These are phyloP conservation scores for Aspergillus coremiiformis DNA, from an alignment of 495 filamentous ascomycete genomes.

Conservation along the genomic window DNA sequence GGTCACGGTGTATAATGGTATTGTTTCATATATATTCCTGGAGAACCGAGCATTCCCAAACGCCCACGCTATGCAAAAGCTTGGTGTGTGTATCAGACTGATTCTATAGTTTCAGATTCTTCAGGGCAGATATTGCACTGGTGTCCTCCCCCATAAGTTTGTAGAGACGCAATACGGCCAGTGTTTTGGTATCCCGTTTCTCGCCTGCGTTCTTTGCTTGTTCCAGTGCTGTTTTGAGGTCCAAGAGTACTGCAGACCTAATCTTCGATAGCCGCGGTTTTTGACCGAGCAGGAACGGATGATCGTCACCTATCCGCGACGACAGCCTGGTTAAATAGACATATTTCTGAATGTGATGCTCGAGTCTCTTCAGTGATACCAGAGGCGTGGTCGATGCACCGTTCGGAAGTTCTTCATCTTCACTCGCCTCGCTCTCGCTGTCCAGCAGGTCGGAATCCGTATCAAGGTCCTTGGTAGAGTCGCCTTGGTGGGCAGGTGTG, in stretches of 20 bases:
- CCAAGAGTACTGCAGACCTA: slow-evolving; percentile 72
- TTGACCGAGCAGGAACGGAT: slow-evolving; percentile 60
- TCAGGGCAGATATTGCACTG: slow-evolving; percentile 58
- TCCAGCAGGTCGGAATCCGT: slow-evolving; percentile 33
- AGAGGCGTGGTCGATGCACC: slow-evolving; percentile 28
- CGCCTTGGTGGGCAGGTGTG: slow-evolving; percentile 5
- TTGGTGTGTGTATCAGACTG: background rate
- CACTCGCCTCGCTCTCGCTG: slow-evolving; percentile 50
- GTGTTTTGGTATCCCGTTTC: slow-evolving; percentile 47
- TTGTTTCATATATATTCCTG: slow-evolving; percentile 34
- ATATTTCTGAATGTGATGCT: slow-evolving; percentile 51
- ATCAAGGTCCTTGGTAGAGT: slow-evolving; percentile 21
- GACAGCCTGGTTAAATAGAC: slow-evolving; percentile 46
- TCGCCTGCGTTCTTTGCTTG: slow-evolving; percentile 53
- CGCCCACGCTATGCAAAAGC: slow-evolving; percentile 41
- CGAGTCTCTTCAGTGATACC: slow-evolving; percentile 45
- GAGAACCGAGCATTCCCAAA: slow-evolving; percentile 20
- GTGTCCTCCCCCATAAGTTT: slow-evolving; percentile 63
- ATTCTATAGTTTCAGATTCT: slow-evolving; percentile 47
- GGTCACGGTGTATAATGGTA: slow-evolving; percentile 47
- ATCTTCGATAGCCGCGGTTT: slow-evolving; percentile 50
- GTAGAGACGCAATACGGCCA: slow-evolving; percentile 71
- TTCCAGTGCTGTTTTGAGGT: slow-evolving; percentile 71
- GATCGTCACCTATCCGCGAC: slow-evolving; percentile 45
- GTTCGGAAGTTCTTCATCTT: slow-evolving; percentile 41